Conservation (phyloP, 257 asterid genomes). For the Capsicum pubescens region DNA sequence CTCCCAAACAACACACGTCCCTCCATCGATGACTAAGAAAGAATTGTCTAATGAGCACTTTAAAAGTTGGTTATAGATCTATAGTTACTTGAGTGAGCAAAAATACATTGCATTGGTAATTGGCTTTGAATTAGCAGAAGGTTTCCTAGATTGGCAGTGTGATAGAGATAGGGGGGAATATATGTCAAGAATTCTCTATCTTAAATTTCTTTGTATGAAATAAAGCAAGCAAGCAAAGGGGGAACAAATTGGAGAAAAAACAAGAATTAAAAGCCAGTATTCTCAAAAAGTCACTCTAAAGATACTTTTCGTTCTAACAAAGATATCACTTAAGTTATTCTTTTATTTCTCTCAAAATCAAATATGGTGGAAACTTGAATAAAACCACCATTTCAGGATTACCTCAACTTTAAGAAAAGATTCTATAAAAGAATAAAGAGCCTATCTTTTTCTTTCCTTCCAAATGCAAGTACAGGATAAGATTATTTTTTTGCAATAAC, state of each 20-base stretch:
- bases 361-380: background rate
- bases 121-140: background rate
- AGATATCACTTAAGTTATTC: no score
- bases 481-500: background rate
- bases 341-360: no score
- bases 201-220: background rate
- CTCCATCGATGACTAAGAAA: constrained; percentile 42
- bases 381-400: background rate
- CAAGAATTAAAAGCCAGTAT: background rate
- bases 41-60: background rate
- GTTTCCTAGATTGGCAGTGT: background rate
- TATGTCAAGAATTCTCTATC: background rate
- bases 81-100: background rate
- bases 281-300: background rate
- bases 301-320: no score
- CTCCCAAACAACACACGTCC: constrained; percentile 76
- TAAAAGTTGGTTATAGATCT: constrained; percentile 19
- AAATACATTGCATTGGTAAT: background rate
- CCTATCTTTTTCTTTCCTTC: background rate
- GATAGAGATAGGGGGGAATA: background rate
- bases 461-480: background rate
- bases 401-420: background rate
- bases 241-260: background rate
- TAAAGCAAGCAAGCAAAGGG: background rate
- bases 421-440: background rate